Evolutionary conservation across 1,139 yeast genomes (phyloP).

Genomic region (Hanseniaspora uvarum): DNA sequence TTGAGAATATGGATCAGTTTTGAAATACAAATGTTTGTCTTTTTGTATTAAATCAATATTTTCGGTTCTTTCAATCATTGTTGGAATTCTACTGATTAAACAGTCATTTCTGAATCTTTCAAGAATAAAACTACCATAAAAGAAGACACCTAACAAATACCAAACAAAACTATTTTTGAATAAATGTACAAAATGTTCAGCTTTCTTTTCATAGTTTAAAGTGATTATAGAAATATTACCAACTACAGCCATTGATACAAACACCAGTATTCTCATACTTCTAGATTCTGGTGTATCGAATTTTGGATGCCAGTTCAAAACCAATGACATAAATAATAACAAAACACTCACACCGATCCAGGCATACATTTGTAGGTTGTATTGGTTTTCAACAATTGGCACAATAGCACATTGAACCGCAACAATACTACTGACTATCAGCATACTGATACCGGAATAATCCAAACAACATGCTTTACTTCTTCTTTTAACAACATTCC

Average conservation of each 20-base stretch:
- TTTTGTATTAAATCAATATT: constrained; percentile 28
- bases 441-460: constrained; percentile 83
- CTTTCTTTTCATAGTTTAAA: constrained; percentile 53
- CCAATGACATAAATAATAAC: constrained; percentile 60
- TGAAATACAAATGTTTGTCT: constrained; percentile 42
- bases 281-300: constrained; percentile 84
- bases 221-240: constrained; percentile 55
- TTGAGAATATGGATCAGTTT: constrained; percentile 36
- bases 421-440: constrained; percentile 82
- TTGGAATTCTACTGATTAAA: constrained; percentile 32
- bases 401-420: constrained; percentile 48
- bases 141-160: constrained; percentile 73
- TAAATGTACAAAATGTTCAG: constrained; percentile 35
- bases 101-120: constrained; percentile 73
- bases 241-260: constrained; percentile 64
- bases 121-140: constrained; percentile 81
- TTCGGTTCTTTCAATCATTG: constrained; percentile 28
- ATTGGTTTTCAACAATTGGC: neutral
- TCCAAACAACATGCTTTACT: constrained; percentile 83
- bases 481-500: constrained; percentile 54
- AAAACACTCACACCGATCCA: constrained; percentile 56
- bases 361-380: constrained; percentile 59
- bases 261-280: constrained; percentile 70
- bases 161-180: constrained; percentile 41
- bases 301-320: constrained; percentile 82